Conservation (phyloP, 2,329 filamentous ascomycete genomes). For the Paecilomyces sp. region DNA sequence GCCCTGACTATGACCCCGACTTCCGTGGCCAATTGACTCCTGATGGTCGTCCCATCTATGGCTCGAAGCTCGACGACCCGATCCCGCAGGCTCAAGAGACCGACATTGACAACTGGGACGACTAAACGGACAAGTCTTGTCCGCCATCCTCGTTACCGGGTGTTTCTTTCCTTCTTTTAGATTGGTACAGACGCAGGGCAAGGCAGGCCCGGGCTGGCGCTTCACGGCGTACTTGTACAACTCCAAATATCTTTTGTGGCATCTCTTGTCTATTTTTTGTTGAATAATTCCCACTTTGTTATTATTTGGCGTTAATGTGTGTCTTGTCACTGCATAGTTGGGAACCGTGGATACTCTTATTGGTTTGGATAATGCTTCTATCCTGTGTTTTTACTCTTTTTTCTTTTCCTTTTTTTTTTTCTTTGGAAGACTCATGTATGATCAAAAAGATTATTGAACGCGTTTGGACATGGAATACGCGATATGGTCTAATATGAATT, state of each 20-base stretch:
- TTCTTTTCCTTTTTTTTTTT: background rate
- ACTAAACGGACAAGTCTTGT: conserved; percentile 12
- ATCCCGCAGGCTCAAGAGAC: conserved; percentile 25
- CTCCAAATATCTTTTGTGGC: background rate
- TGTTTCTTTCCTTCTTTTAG: conserved; percentile 8
- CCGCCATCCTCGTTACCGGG: conserved; percentile 6
- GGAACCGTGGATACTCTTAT: background rate
- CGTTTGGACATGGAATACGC: background rate
- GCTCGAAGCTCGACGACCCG: conserved; percentile 27
- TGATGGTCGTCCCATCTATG: conserved; percentile 34
- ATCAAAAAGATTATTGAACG: background rate
- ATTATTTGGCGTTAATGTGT: background rate
- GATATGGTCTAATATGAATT: background rate
- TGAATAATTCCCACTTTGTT: background rate
- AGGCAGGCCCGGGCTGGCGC: conserved; percentile 14
- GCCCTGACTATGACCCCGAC: conserved; percentile 36
- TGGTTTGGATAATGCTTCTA: background rate
- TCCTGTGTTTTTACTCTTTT: background rate
- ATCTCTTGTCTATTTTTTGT: background rate
- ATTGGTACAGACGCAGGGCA: conserved; percentile 13
- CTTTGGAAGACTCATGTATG: background rate
- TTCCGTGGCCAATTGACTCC: conserved; percentile 37
- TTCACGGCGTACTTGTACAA: conserved; percentile 15
- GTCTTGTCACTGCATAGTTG: background rate
- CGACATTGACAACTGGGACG: conserved; percentile 26